Conservation (phyloP, 768 basidiomycete genomes). For the Xerocomus brunneocitrinus region DNA sequence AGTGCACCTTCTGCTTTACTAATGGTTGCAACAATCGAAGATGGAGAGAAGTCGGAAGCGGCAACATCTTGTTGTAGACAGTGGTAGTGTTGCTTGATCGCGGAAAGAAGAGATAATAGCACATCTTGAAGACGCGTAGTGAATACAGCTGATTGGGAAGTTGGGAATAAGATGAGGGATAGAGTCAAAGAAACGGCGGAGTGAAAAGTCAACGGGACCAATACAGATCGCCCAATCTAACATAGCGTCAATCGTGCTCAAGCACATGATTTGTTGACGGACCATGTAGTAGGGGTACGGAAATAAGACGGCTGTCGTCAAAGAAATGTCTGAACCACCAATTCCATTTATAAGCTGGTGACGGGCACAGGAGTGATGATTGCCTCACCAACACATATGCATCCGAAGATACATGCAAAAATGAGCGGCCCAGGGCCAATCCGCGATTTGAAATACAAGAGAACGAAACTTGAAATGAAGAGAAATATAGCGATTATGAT, state of each 20-base stretch:
- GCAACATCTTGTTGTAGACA: constrained; percentile 42
- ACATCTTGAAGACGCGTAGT: constrained; percentile 45
- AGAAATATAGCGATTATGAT: constrained; percentile 60
- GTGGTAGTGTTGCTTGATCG: constrained; percentile 43
- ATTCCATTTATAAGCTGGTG: neutral
- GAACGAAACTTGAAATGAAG: constrained; percentile 52
- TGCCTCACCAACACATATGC: constrained; percentile 51
- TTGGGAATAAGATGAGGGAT: constrained; percentile 58
- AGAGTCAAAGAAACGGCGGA: constrained; percentile 48
- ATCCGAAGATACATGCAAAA: constrained; percentile 52
- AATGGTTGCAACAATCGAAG: constrained; percentile 32
- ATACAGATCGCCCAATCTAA: constrained; percentile 47
- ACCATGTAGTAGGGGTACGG: constrained; percentile 62
- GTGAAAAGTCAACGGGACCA: constrained; percentile 58
- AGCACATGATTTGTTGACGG: constrained; percentile 9
- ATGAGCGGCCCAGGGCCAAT: constrained; percentile 62
- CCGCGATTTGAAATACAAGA: constrained; percentile 57
- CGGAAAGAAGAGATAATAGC: constrained; percentile 43
- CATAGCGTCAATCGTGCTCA: neutral
- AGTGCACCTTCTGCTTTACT: constrained; percentile 45
- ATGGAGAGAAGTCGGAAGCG: constrained; percentile 29
- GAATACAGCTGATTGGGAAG: constrained; percentile 57
- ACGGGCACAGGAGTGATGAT: neutral
- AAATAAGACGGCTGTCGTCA: constrained; percentile 55
- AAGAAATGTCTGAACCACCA: constrained; percentile 44